Evolutionary conservation across 106 monocot species (phyloP).

Genomic region (Dendrobium officinale): DNA sequence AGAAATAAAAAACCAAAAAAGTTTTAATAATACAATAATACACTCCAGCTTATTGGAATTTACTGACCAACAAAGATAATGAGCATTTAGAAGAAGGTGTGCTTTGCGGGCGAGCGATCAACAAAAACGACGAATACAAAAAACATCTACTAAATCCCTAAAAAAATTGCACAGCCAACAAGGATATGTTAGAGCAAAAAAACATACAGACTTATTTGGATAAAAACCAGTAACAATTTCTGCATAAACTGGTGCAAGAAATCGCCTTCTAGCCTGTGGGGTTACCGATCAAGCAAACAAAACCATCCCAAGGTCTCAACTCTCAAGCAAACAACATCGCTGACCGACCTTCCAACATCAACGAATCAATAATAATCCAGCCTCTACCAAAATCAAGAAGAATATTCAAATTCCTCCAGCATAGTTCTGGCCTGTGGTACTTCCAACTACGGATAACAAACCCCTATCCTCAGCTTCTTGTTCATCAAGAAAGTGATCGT

Average conservation of each 20-base stretch:
- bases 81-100: neutral
- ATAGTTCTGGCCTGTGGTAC: slow-evolving; percentile 3
- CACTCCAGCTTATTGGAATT: neutral
- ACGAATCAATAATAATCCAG: neutral
- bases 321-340: neutral
- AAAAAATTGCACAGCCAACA: neutral
- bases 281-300: neutral
- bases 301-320: neutral
- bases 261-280: neutral
- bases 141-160: neutral
- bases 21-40: neutral
- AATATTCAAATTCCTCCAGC: slow-evolving; percentile 1
- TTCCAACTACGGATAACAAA: slow-evolving; percentile 51
- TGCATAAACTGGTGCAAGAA: neutral
- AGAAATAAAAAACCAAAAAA: neutral
- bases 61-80: neutral
- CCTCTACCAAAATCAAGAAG: neutral
- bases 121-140: neutral
- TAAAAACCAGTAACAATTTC: neutral
- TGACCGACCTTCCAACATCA: neutral
- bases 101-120: neutral
- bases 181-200: neutral
- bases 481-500: slow-evolving; percentile 68
- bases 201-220: neutral
- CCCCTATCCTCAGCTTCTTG: slow-evolving; percentile 43